Evolutionary conservation across 805 yeast species (phyloP).

Genomic region (Metschnikowia lachancei): DNA sequence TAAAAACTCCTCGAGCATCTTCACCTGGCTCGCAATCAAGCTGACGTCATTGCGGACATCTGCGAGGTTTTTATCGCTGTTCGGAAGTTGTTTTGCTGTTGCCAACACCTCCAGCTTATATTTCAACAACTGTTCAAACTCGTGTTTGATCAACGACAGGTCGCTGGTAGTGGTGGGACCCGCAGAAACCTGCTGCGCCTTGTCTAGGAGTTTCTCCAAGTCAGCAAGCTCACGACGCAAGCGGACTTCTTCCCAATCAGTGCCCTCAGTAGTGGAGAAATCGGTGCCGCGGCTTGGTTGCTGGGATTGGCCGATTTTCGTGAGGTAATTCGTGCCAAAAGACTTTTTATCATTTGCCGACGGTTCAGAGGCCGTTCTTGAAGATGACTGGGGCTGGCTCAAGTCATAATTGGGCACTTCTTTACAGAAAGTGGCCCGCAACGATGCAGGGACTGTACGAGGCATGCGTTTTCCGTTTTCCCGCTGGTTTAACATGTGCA

Average conservation of each 20-base stretch:
- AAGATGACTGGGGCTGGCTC: conserved; percentile 19
- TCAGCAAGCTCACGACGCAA: conserved; percentile 75
- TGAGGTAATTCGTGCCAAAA: conserved; percentile 56
- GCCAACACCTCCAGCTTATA: conserved; percentile 66
- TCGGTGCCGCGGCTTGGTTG: conserved; percentile 56
- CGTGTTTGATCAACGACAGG: conserved; percentile 46
- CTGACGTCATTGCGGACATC: conserved; percentile 62
- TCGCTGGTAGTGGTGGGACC: conserved; percentile 13
- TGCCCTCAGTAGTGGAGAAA: conserved; percentile 67
- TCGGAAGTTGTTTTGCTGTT: conserved; percentile 10
- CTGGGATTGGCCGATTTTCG: conserved; percentile 53
- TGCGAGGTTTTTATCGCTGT: conserved; percentile 37
- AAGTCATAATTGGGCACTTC: conserved; percentile 73
- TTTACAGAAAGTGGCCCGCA: conserved; percentile 88
- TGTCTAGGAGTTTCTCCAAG: conserved; percentile 61
- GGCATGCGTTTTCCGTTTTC: conserved; percentile 84
- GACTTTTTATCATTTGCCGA: conserved; percentile 27
- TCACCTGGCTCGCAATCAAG: conserved; percentile 73
- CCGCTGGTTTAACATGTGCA: conserved; percentile 89
- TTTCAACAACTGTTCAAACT: conserved; percentile 76
- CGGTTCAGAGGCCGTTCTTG: conserved; percentile 16
- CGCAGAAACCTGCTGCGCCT: conserved; percentile 37
- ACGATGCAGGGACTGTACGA: conserved; percentile 87
- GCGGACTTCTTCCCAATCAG: conserved; percentile 91
- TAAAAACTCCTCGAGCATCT: conserved; percentile 66